phyloP scores from a whole-genome alignment of 441 rosid genomes.

The Erodium moschatum region DNA sequence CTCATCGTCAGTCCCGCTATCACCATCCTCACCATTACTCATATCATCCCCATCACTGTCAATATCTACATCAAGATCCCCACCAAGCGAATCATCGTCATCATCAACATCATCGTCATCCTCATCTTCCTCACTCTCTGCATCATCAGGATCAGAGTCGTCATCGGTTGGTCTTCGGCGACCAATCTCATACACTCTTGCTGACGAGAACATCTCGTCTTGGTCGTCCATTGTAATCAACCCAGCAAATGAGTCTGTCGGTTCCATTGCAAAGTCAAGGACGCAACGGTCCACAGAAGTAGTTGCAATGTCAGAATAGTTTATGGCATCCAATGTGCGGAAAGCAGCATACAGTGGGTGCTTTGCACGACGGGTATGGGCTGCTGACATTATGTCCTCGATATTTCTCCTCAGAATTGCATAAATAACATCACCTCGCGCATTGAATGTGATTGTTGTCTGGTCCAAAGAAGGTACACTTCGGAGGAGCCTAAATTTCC shows the following conservation, averaged over 20 bases:
- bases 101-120: slow-evolving; percentile 67
- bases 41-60: slow-evolving; percentile 34
- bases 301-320: slow-evolving; percentile 90
- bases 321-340: slow-evolving; percentile 85
- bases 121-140: slow-evolving; percentile 85
- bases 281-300: slow-evolving; percentile 88
- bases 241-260: slow-evolving; percentile 87
- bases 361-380: slow-evolving; percentile 79
- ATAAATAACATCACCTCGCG: slow-evolving; percentile 83
- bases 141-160: slow-evolving; percentile 96
- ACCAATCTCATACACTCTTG: slow-evolving; percentile 93
- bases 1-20: slow-evolving; percentile 33
- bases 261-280: slow-evolving; percentile 87
- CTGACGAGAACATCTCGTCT: slow-evolving; percentile 85
- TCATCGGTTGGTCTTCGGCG: slow-evolving; percentile 89
- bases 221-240: slow-evolving; percentile 93
- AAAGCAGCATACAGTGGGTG: slow-evolving; percentile 79
- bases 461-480: slow-evolving; percentile 92
- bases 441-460: slow-evolving; percentile 78
- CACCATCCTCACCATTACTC: slow-evolving; percentile 31
- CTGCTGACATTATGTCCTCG: slow-evolving; percentile 87
- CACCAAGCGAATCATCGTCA: slow-evolving; percentile 51
- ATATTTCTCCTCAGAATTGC: slow-evolving; percentile 92
- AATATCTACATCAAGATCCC: slow-evolving; percentile 38
- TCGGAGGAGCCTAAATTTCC: slow-evolving; percentile 72